A percentile compares a stretch with the other conserved stretches of the same genome.
Evolutionary conservation across 148 eudicot genomes (phyloP).

Genomic region (Camellia lanceoleosa): DNA sequence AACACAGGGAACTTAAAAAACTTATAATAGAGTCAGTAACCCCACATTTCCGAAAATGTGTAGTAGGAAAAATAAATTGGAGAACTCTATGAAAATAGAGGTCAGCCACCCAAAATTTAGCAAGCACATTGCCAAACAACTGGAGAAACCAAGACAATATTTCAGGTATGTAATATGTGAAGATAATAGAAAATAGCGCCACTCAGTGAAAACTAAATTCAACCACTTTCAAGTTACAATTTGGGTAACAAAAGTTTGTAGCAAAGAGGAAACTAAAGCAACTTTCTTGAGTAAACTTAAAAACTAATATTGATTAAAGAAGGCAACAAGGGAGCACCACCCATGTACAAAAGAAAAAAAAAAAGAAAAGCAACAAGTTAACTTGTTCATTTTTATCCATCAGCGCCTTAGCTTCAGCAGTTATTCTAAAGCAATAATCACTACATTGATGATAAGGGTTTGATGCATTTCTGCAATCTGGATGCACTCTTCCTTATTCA

Average conservation of each 20-base stretch:
- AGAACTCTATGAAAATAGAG: background rate
- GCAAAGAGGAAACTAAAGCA: too few species aligned
- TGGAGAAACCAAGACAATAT: background rate
- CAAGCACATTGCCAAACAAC: background rate
- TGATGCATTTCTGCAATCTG: constrained; percentile 86
- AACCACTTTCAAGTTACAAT: too few species aligned
- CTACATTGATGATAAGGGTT: constrained; percentile 86
- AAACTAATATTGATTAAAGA: too few species aligned
- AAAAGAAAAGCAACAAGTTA: constrained; percentile 2
- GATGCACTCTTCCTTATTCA: constrained; percentile 70
- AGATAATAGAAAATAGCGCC: background rate
- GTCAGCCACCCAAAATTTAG: background rate
- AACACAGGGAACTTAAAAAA: too few species aligned
- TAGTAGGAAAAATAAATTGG: too few species aligned
- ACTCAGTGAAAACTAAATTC: too few species aligned
- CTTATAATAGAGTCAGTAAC: too few species aligned
- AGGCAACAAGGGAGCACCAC: too few species aligned
- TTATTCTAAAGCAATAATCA: constrained; percentile 73
- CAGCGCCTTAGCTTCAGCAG: constrained; percentile 63
- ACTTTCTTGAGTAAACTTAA: too few species aligned
- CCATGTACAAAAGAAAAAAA: too few species aligned
- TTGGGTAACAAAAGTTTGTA: too few species aligned
- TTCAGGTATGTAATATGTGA: background rate
- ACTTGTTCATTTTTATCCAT: constrained; percentile 31
- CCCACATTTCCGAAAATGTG: background rate